Percentiles rank a stretch among this genome's conserved stretches.
These are phyloP conservation scores for Arthrobotrys entomopaga DNA, from an alignment of 2,329 filamentous ascomycete genomes.

Conservation along the genomic window DNA sequence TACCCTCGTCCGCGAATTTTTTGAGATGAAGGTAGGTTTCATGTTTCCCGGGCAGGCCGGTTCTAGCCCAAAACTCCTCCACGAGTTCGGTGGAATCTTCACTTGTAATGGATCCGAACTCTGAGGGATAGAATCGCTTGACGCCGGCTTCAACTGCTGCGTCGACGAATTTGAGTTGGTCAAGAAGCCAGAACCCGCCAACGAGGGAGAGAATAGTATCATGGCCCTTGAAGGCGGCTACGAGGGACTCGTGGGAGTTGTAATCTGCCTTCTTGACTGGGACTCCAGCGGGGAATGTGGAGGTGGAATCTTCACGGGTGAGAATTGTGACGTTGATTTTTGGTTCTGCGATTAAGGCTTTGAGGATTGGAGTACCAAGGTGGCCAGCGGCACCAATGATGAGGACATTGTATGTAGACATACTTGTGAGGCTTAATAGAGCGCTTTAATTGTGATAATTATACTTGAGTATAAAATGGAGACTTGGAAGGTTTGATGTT, in stretches of 20 bases:
- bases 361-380: constrained; percentile 32
- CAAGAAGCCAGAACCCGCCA: constrained; percentile 62
- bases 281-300: constrained; percentile 62
- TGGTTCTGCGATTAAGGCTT: constrained; percentile 41
- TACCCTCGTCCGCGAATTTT: constrained; percentile 62
- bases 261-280: constrained; percentile 66
- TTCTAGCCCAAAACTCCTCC: constrained; percentile 26
- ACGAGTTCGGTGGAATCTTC: constrained; percentile 63
- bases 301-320: constrained; percentile 65
- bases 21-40: constrained; percentile 63
- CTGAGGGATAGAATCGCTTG: constrained; percentile 71
- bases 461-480: no score
- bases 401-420: constrained; percentile 48
- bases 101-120: constrained; percentile 66
- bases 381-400: constrained; percentile 48
- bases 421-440: constrained; percentile 10
- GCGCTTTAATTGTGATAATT: no score
- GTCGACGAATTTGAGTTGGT: constrained; percentile 68
- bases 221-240: constrained; percentile 67
- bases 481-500: no score
- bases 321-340: constrained; percentile 68
- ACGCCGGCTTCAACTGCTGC: constrained; percentile 71
- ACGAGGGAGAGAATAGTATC: constrained; percentile 69
- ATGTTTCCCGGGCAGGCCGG: constrained; percentile 66
- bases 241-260: constrained; percentile 66